Evolutionary conservation across 2,329 filamentous ascomycete species (phyloP), one percentile per base, ranked within the genome.

Genomic region (Xylaria sp.): DNA sequence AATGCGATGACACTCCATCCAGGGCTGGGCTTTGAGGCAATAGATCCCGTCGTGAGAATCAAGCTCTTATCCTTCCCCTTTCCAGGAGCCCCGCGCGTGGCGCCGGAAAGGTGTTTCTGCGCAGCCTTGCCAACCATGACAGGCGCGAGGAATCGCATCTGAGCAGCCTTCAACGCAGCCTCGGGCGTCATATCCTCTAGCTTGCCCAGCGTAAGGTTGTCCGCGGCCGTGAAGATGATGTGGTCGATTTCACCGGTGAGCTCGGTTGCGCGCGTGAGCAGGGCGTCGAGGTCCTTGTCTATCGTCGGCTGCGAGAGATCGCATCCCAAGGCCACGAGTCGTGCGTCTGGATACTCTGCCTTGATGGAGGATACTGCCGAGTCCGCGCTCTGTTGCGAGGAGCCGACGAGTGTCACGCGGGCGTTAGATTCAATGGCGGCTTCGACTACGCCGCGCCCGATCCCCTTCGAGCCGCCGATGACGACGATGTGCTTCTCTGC

Each of bases 111-210:
- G 61, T 77, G 74, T 2, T 73, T 71, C 65, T 67, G 64, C 6
- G 75, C 77, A 0, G 76, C 71, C 66, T 81, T 81, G 61, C 75
- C 79, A 4, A 80, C 49, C 58, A 80, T 65, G n/a, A 78, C n/a
- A 0, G 79, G 77, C n/a, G 76, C 76, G 15, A 76, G 60, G 60
- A 79, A 69, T 6, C 78, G 77, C 71, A 81, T 74, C 40, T 78
- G 79, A 57, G 72, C 66, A 0, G 68, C 76, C 38, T 56, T 36
- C 1, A 66, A 67, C 54, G 80, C 74, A 33, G 56, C 57, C 1
- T 75, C 78, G n/a, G 71, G 66, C 20, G 74, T 77, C 23, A 80
- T 48, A 4, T 73, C 74, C 20, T 66, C 20, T 6, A 79, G 59
- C 6, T 31, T 36, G 17, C 61, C 49, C 7, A 75, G 13, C 46